These are phyloP conservation scores for Paraconiothyrium brasiliense DNA, from an alignment of 2,329 filamentous ascomycete species.

Conservation along the genomic window DNA sequence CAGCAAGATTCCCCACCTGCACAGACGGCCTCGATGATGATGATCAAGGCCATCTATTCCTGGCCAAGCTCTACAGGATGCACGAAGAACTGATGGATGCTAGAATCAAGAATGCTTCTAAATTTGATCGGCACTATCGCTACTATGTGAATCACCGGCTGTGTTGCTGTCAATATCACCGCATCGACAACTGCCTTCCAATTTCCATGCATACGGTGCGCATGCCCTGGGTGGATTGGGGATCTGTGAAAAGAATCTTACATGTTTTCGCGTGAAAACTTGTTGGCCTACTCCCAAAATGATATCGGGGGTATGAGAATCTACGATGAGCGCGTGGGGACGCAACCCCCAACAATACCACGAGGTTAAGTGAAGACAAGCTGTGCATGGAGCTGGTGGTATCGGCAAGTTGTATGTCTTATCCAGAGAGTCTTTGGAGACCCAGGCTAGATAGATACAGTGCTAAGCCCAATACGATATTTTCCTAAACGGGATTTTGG, in stretches of 20 bases:
- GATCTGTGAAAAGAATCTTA: not conserved
- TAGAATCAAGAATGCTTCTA: constrained; percentile 16
- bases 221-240: not conserved
- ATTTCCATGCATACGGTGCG: not conserved
- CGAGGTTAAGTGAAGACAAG: not conserved
- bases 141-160: not conserved
- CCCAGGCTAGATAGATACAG: no score
- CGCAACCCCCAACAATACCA: not conserved
- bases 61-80: constrained; percentile 18
- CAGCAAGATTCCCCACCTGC: not conserved
- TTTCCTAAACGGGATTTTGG: no score
- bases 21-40: no score
- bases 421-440: no score
- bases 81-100: constrained; percentile 21
- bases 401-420: no score
- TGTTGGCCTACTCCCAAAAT: not conserved
- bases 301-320: not conserved
- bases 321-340: not conserved
- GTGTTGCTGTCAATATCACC: not conserved
- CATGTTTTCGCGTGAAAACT: not conserved
- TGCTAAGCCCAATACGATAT: no score
- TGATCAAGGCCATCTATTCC: not conserved
- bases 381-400: no score
- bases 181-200: not conserved
- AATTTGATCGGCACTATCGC: not conserved